Evolutionary conservation across 306 rosid genomes (phyloP).

Genomic region (Lathyrus sativus): DNA sequence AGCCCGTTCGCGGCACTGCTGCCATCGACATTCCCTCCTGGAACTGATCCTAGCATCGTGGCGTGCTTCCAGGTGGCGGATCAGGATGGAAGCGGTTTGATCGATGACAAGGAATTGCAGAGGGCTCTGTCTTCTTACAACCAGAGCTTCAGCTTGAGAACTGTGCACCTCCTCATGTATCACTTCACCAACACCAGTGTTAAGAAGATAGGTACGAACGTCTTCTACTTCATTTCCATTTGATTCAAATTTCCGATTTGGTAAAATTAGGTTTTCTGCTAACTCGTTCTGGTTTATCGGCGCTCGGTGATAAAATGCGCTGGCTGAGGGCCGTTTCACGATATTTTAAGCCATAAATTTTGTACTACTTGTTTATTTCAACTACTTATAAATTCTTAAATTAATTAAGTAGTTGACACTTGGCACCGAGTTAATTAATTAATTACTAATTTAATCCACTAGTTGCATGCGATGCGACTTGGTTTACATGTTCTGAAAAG

Average conservation of each 20-base stretch:
- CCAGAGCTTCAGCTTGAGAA: slow-evolving; percentile 84
- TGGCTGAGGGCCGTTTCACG: slow-evolving; percentile 11
- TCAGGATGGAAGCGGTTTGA: slow-evolving; percentile 87
- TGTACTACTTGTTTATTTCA: background rate
- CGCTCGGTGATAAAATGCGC: slow-evolving; percentile 24
- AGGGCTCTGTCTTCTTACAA: slow-evolving; percentile 75
- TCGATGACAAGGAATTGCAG: slow-evolving; percentile 93
- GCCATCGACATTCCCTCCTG: slow-evolving; percentile 88
- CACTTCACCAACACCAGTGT: slow-evolving; percentile 75
- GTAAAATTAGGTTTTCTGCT: slow-evolving; percentile 19
- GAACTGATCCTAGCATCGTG: slow-evolving; percentile 78
- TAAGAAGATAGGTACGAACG: slow-evolving; percentile 69
- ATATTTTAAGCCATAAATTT: background rate
- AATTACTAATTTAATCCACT: too few species aligned
- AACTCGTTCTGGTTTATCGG: slow-evolving; percentile 26
- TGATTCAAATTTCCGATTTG: slow-evolving; percentile 5
- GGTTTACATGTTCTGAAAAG: background rate
- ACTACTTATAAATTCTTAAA: background rate
- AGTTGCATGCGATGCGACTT: background rate
- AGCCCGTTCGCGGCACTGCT: slow-evolving; percentile 71
- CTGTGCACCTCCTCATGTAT: slow-evolving; percentile 93
- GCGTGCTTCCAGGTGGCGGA: slow-evolving; percentile 91
- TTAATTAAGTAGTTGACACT: background rate
- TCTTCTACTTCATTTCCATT: background rate
- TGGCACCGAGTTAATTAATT: too few species aligned